Evolutionary conservation across 768 basidiomycete species (phyloP).

Genomic region (Mycena metata): DNA sequence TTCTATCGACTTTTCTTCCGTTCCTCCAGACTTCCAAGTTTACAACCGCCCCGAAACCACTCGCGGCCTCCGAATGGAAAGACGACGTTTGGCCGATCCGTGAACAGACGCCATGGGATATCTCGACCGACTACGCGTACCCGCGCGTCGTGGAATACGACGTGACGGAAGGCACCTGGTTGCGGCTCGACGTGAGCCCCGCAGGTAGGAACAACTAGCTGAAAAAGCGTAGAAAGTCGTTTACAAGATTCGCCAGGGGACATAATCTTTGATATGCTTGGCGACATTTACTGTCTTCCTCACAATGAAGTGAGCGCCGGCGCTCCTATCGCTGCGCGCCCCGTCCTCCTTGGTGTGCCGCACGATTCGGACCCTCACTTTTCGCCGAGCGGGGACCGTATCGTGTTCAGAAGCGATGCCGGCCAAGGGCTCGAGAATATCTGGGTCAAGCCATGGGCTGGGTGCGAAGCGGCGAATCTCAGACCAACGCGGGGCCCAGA

Average conservation of each 20-base stretch:
- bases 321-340: slow-evolving; percentile 59
- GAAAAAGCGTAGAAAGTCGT: too few relatives aligned
- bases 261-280: slow-evolving; percentile 81
- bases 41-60: slow-evolving; percentile 30
- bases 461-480: slow-evolving; percentile 74
- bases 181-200: slow-evolving; percentile 80
- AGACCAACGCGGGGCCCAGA: slow-evolving; percentile 47
- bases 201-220: slow-evolving; percentile 49
- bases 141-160: slow-evolving; percentile 76
- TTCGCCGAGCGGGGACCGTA: slow-evolving; percentile 71
- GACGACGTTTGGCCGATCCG: slow-evolving; percentile 73
- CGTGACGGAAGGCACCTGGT: slow-evolving; percentile 82
- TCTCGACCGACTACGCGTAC: slow-evolving; percentile 81
- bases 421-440: slow-evolving; percentile 82
- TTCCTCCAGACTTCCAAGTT: slow-evolving; percentile 41
- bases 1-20: slow-evolving; percentile 51
- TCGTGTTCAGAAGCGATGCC: slow-evolving; percentile 83
- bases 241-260: slow-evolving; percentile 59
- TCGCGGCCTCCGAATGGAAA: slow-evolving; percentile 56
- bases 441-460: slow-evolving; percentile 76
- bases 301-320: slow-evolving; percentile 35
- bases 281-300: slow-evolving; percentile 80
- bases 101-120: slow-evolving; percentile 74
- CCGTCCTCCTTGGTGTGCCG: slow-evolving; percentile 74
- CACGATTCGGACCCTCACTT: slow-evolving; percentile 82